These are phyloP conservation scores for Phytophthora litchii DNA, from an alignment of 352 stramenopile genomes.

Conservation along the genomic window DNA sequence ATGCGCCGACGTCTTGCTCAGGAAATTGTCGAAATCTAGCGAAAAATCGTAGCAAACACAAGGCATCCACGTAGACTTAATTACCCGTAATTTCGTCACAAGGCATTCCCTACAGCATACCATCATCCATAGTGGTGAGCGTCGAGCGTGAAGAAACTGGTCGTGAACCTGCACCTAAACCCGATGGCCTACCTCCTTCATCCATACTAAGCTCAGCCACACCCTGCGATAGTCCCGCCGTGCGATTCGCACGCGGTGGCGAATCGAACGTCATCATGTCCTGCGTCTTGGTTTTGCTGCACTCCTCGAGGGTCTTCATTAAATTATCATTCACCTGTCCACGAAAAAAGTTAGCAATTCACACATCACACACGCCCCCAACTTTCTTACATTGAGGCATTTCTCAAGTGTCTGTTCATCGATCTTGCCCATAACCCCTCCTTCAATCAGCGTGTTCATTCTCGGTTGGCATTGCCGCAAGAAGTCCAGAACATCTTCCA, in stretches of 20 bases:
- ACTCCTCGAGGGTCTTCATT: slow-evolving; percentile 80
- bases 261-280: slow-evolving; percentile 72
- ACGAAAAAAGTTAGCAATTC: slow-evolving; percentile 1
- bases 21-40: slow-evolving; percentile 56
- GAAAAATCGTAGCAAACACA: slow-evolving; percentile 6
- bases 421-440: slow-evolving; percentile 84
- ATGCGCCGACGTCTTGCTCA: slow-evolving; percentile 37
- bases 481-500: slow-evolving; percentile 83
- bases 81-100: slow-evolving; percentile 13
- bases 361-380: neutral
- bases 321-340: slow-evolving; percentile 81
- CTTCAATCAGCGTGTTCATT: slow-evolving; percentile 90
- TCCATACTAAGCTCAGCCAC: slow-evolving; percentile 44
- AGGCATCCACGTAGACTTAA: slow-evolving; percentile 17
- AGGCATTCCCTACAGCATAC: slow-evolving; percentile 33
- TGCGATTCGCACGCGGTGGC: slow-evolving; percentile 39
- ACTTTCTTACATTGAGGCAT: slow-evolving; percentile 73
- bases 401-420: slow-evolving; percentile 80
- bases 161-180: slow-evolving; percentile 9
- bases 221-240: slow-evolving; percentile 20
- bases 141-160: slow-evolving; percentile 30
- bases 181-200: slow-evolving; percentile 20
- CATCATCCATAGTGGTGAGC: slow-evolving; percentile 51
- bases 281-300: slow-evolving; percentile 30
- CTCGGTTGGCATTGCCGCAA: slow-evolving; percentile 82